Evolutionary conservation across 345 rosid species (phyloP), one percentile per base, ranked within the genome.

Genomic region (Populus alba): DNA sequence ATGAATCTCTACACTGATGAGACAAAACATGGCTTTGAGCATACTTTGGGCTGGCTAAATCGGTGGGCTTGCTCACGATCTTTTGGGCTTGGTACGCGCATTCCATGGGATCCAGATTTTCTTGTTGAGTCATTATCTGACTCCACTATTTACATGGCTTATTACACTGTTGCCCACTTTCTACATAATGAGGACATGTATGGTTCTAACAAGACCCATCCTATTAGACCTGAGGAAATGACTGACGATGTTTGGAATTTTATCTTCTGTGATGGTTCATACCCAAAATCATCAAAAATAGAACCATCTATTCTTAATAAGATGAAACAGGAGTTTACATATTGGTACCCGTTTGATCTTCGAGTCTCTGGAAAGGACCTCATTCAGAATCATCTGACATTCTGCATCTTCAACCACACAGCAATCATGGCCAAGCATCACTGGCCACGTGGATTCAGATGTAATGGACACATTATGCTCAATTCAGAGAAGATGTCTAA

Each of bases 41-140:
- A 95, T 72, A 92, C 99, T 17, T 86, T 93, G 84, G 68, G 94
- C 81, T 95, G 99, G 99, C 88, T 95, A 73, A 95, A 93, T 83
- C 99, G 94, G 83, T 95, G 99, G 98, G 99, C 98, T 66, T 93
- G 99, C 83, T 95, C 99, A n/a, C 89, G 99, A 37, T 93, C 98
- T 62, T 92, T 93, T 82, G 99, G 99, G 74, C 93, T 95, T n/a
- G 99, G 98, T 66, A 92, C 98, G 47, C 94, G 90, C 68, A 95
- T 95, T 82, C 99, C 99, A 1, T 95, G 96, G 97, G 99, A 95
- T 72, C 90, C 91, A 53, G 92, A 91, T 73, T 95, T 93, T 82
- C 90, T 95, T 63, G 97, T 91, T 15, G 97, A 93, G 86, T 95
- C 99, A 49, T 88, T 95, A 74, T 95, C 99, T 8, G 99, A 95